Percentiles rank a stretch among this genome's conserved stretches.
These are phyloP conservation scores for Sporothrix humicola DNA, from an alignment of 2,329 filamentous ascomycete species.

Conservation along the genomic window DNA sequence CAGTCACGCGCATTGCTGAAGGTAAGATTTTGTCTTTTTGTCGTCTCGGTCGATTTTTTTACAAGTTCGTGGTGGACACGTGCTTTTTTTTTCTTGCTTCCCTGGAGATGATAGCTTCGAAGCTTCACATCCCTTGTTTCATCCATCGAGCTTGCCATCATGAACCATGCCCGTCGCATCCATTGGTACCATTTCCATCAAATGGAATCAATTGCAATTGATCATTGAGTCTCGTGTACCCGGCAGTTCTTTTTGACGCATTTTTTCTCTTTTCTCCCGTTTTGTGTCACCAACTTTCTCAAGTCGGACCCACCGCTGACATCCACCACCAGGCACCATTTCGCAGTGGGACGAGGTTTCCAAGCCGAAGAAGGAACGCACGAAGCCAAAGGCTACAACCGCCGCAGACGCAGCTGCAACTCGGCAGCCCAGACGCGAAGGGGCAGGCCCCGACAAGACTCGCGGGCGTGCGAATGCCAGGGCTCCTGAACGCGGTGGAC, in stretches of 20 bases:
- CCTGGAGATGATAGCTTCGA: too few species aligned
- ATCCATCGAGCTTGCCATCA: conserved; percentile 2
- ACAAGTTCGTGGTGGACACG: background rate
- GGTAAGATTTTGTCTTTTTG: conserved; percentile 55
- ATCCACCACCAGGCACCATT: conserved; percentile 64
- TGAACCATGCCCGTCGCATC: background rate
- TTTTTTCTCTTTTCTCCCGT: conserved; percentile 30
- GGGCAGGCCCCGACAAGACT: conserved; percentile 64
- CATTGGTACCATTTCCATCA: background rate
- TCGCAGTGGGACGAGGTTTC: conserved; percentile 86
- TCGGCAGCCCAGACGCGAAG: conserved; percentile 63
- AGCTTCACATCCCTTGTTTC: conserved; percentile 18
- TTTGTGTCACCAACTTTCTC: background rate
- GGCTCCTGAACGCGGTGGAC: conserved; percentile 66
- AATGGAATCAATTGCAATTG: background rate
- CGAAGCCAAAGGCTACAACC: conserved; percentile 71
- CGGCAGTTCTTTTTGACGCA: background rate
- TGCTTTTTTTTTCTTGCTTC: background rate
- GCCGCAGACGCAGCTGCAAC: conserved; percentile 57
- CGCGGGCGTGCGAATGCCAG: conserved; percentile 68
- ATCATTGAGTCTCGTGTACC: too few species aligned
- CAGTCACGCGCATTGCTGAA: conserved; percentile 79
- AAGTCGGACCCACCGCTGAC: background rate
- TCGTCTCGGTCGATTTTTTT: background rate
- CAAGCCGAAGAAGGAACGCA: conserved; percentile 76